Evolutionary conservation across 768 basidiomycete species (phyloP), one percentile per base, ranked within the genome.

Genomic region (Rhizopogon sp.): DNA sequence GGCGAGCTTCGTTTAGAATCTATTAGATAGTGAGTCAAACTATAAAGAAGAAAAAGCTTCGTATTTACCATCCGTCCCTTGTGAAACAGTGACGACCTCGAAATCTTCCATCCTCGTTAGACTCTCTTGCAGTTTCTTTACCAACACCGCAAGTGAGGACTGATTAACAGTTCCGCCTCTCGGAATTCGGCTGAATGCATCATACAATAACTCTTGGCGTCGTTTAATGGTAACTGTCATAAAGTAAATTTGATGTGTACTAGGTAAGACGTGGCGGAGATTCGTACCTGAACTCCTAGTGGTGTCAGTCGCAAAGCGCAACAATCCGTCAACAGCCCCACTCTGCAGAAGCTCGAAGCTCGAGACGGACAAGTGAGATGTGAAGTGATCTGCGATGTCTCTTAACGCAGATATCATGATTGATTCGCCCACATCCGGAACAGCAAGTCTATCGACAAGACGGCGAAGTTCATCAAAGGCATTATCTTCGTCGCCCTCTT

Each of bases 301-400:
- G 51, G 82, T 74, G 56, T 88, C 84, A 3, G 87, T 89, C 5
- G 92, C 83, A 69, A 93, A 93, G 53, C 81, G 82, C 52, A 98
- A 76, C 52, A 98, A 67, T 11, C 85, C 87, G 61, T 95, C 93
- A 2, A 98, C 88, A 5, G 97, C 81, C 3, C 96, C 97, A 64
- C 93, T 96, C 66, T 98, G 90, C 54, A 98, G 73, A 45, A 98
- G 71, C 72, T 99, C 97, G 60, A 98, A 99, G 70, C 94, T 97
- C 2, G 94, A 98, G 5, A 98, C 83, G 8, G 93, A 88, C 5
- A 80, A 81, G 28, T 87, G 81, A 11, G 84, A 84, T 1, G 85
- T 73, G 66, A 99, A 95, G 41, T 93, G 77, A 35, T 80, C 80
- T 2, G 90, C 90, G n/a, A 99, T 74, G 59, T 88, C 85, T 57